Base-by-base conservation (phyloP, 2,329 filamentous ascomycete genomes). In the Nannizzia gypsea region DNA sequence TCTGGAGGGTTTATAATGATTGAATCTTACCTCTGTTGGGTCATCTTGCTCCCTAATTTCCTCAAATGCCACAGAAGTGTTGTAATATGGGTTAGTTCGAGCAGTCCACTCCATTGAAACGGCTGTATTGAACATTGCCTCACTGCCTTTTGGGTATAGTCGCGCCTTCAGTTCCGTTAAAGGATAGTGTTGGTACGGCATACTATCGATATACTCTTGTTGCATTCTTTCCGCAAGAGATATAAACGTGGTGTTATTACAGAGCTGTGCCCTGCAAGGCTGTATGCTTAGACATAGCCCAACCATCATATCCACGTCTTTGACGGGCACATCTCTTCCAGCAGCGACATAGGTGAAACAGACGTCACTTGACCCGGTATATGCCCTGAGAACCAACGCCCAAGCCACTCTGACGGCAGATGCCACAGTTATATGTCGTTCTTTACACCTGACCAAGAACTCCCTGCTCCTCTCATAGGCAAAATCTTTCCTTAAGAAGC, bases 181-280 rank as follows among this genome's bases (percentile, higher is more conserved):
- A n/a, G 56, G 60, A 20, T 59, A 61, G 50, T 58, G 57, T 40
- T 59, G 50, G 17, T 59, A 61, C 0, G 74, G 70, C 61, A 81
- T 71, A 44, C 76, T 75, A 36, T 72, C 69, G 20, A 78, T 71
- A n/a, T 78, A 77, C 58, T 80, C 74, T 8, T 70, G 68, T 44
- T 80, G 79, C 1, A 80, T 71, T 6, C 67, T 68, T 31, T 75
- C 73, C 0, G 79, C 69, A 0, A 76, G 67, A 9, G 76, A 71
- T 1, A 67, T 60, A 6, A 81, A 66, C 11, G 67, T 70, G 17
- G 26, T 15, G 36, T 40, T n/a, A 17, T 6, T 52, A 24, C 24
- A 20, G 9, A n/a, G 38, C 8, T 57, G 42, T 42, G 59, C 59
- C 31, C 59, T 54, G 22, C 59, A 60, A 8, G 59, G 59, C 52